Evolutionary conservation across 2,329 filamentous ascomycete genomes (phyloP).

Genomic region (Colletotrichum sp.): DNA sequence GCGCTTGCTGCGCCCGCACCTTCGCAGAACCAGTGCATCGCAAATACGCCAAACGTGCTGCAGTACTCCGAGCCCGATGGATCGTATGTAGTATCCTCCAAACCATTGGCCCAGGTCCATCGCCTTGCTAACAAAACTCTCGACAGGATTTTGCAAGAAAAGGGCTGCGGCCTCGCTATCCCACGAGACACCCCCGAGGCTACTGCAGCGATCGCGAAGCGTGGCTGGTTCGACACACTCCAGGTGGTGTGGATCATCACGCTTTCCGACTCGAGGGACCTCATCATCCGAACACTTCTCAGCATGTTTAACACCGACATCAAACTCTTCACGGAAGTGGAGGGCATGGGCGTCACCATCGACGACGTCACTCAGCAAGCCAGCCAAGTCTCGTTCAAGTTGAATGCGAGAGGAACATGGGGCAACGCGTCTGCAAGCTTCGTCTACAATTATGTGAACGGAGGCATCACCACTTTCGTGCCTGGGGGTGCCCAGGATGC

Average conservation of each 20-base stretch:
- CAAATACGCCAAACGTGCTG: not conserved
- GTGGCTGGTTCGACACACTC: not conserved
- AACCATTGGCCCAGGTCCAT: fast-evolving
- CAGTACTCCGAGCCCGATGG: not conserved
- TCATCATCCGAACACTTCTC: not conserved
- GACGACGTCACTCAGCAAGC: not conserved
- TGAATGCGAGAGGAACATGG: not conserved
- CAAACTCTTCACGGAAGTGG: not conserved
- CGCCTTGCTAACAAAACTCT: not conserved
- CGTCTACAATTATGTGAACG: not conserved
- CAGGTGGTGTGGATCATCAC: not conserved
- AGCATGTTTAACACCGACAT: not conserved
- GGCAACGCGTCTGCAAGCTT: not conserved
- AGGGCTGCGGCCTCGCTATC: not conserved
- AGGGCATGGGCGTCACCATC: not conserved
- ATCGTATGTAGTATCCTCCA: not conserved
- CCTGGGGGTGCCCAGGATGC: not conserved
- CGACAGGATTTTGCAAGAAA: not conserved
- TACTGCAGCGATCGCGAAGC: not conserved
- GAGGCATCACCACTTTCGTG: not conserved
- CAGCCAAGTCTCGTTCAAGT: not conserved
- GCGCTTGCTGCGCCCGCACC: not conserved
- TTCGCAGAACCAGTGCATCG: not conserved
- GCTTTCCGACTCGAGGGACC: not conserved
- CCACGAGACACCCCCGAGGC: not conserved